Percentiles rank a stretch among this genome's conserved stretches.
Conservation (phyloP, 2,329 filamentous ascomycete species). For the Alternaria ventricosa region DNA sequence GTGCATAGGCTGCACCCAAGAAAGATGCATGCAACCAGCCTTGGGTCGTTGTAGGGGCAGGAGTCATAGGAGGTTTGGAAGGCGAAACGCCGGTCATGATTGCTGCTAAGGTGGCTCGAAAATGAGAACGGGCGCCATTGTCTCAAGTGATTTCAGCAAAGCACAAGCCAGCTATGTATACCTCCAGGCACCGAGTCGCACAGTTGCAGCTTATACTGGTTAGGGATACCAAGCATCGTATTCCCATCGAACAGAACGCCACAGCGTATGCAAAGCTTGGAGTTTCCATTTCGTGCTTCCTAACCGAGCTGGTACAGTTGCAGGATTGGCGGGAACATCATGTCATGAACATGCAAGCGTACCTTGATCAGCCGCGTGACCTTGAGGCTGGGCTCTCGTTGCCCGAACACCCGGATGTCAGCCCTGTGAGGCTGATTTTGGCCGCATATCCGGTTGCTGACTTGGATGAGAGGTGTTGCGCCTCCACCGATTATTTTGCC, state of each 20-base stretch:
- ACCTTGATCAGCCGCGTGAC: conserved; percentile 3
- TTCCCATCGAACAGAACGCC: conserved; percentile 1
- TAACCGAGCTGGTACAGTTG: neutral
- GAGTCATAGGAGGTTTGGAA: neutral
- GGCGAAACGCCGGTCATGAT: neutral
- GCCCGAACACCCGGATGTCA: neutral
- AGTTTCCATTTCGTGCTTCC: neutral
- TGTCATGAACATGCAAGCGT: neutral
- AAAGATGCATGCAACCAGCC: neutral
- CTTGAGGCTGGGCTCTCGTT: neutral
- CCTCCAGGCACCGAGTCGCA: neutral
- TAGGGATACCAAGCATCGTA: conserved; percentile 3
- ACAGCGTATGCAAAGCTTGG: neutral
- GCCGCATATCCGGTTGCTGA: neutral
- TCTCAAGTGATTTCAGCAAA: neutral
- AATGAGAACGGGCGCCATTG: neutral
- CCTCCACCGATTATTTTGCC: neutral
- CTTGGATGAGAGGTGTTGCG: neutral
- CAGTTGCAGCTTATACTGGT: neutral
- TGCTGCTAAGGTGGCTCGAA: neutral
- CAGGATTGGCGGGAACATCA: conserved; percentile 1
- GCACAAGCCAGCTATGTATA: neutral
- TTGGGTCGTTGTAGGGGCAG: neutral
- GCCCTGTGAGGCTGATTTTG: neutral
- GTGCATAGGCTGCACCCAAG: neutral